Evolutionary conservation across 306 rosid genomes (phyloP).

Genomic region (Gillenia trifoliata): DNA sequence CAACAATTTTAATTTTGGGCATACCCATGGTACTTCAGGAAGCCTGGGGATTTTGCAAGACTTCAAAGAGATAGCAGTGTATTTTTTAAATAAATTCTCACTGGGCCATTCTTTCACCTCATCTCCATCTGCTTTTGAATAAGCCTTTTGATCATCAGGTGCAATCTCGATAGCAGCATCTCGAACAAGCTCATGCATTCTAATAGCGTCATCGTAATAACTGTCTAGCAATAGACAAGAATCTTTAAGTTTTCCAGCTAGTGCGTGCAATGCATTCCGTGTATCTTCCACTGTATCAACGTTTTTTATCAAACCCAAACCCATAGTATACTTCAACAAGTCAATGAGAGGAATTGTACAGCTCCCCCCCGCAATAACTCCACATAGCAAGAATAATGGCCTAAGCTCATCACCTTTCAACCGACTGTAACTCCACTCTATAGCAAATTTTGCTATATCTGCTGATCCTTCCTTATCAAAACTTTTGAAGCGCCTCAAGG

Average conservation of each 20-base stretch:
- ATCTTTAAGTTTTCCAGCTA: conserved; percentile 3
- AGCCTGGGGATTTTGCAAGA: background rate
- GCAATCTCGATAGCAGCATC: conserved; percentile 18
- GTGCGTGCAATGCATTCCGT: background rate
- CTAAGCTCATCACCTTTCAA: conserved; percentile 2
- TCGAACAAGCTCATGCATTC: conserved; percentile 26
- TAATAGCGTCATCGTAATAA: background rate
- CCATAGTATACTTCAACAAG: conserved; percentile 31
- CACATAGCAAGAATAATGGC: conserved; percentile 22
- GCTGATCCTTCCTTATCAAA: background rate
- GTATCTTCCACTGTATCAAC: conserved; percentile 4
- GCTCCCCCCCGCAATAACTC: background rate
- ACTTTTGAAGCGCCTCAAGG: background rate
- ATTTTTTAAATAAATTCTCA: conserved; percentile 6
- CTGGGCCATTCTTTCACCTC: conserved; percentile 11
- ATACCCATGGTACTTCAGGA: conserved; percentile 3
- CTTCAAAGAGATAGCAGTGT: background rate
- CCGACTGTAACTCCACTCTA: conserved; percentile 20
- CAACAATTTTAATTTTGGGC: conserved; percentile 9
- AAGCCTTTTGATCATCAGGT: background rate
- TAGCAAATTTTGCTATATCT: background rate
- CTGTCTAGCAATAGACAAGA: conserved; percentile 13
- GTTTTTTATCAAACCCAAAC: conserved; percentile 13
- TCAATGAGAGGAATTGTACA: conserved; percentile 1
- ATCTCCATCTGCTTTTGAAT: background rate